Percentiles rank a stretch among this genome's conserved stretches.
Conservation (phyloP, 352 stramenopile species). For the Thalassiosira hispida region DNA sequence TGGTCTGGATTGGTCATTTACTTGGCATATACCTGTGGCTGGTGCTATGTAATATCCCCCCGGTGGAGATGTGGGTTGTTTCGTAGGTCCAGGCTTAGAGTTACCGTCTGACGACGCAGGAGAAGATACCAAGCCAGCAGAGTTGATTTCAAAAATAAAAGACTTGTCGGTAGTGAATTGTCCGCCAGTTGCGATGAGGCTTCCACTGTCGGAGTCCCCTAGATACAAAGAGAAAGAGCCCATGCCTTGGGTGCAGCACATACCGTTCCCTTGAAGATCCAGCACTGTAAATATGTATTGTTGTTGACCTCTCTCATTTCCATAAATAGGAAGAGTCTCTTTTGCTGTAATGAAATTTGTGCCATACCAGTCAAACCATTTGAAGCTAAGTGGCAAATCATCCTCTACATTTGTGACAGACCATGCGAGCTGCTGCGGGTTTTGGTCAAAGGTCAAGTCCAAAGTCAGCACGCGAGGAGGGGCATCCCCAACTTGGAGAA, state of each 20-base stretch:
- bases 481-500: conserved; percentile 29
- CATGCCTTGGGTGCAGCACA: conserved; percentile 23
- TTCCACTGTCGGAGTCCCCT: conserved; percentile 7
- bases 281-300: conserved; percentile 31
- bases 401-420: conserved; percentile 28
- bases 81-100: too few relatives aligned
- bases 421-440: conserved; percentile 28
- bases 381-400: conserved; percentile 35
- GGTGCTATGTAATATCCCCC: conserved; percentile 15
- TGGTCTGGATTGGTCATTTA: conserved; percentile 9
- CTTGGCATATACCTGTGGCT: conserved; percentile 20
- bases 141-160: conserved; percentile 16
- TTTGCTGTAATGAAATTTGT: conserved; percentile 1
- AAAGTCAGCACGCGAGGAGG: conserved; percentile 21
- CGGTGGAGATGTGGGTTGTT: background rate
- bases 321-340: conserved; percentile 44
- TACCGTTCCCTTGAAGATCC: conserved; percentile 18
- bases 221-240: conserved; percentile 36
- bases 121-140: background rate
- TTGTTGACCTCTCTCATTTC: conserved; percentile 10
- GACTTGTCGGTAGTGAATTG: conserved; percentile 11
- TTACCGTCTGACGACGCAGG: too few relatives aligned
- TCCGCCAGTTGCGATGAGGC: conserved; percentile 15
- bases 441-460: conserved; percentile 34
- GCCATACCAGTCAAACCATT: conserved; percentile 38